phyloP scores from a whole-genome alignment of 2,329 filamentous ascomycete species.

The Colletotrichum euphorbiae region DNA sequence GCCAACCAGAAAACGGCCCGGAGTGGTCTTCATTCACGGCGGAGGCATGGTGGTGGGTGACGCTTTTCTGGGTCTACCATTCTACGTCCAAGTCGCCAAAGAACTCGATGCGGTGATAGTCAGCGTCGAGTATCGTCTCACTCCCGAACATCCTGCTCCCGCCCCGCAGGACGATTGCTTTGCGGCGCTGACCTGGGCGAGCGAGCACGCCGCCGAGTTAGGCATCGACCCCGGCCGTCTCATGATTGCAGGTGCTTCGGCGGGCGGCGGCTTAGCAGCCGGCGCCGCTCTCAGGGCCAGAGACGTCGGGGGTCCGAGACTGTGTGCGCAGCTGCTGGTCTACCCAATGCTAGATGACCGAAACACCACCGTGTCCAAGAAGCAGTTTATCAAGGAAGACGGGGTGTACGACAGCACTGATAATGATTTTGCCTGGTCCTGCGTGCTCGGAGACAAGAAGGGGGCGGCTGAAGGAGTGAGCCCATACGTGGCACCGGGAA shows the following conservation, averaged over 20 bases:
- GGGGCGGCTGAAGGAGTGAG: slow-evolving; percentile 48
- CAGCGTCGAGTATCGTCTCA: slow-evolving; percentile 60
- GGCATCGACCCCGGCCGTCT: slow-evolving; percentile 54
- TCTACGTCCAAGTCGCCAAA: slow-evolving; percentile 18
- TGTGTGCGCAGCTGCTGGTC: slow-evolving; percentile 55
- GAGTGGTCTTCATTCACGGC: slow-evolving; percentile 25
- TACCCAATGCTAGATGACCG: slow-evolving; percentile 62
- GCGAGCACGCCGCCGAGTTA: slow-evolving; percentile 52
- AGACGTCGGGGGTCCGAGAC: slow-evolving; percentile 47
- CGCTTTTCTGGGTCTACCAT: slow-evolving; percentile 17
- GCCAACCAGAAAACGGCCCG: slow-evolving; percentile 3
- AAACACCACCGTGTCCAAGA: slow-evolving; percentile 45
- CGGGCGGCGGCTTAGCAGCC: slow-evolving; percentile 56
- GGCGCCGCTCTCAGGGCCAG: slow-evolving; percentile 52
- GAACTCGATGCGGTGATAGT: slow-evolving; percentile 47
- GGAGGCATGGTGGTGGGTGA: slow-evolving; percentile 34
- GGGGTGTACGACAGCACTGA: slow-evolving; percentile 46
- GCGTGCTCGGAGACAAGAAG: slow-evolving; percentile 51
- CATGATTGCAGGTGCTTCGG: slow-evolving; percentile 56
- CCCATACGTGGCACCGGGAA: slow-evolving; percentile 51
- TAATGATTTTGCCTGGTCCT: slow-evolving; percentile 56
- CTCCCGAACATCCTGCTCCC: slow-evolving; percentile 52
- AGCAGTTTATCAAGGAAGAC: slow-evolving; percentile 43
- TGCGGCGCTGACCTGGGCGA: slow-evolving; percentile 50
- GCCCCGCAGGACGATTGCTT: slow-evolving; percentile 44